Base-by-base conservation (phyloP, 306 rosid species). In the Rosa persica region DNA sequence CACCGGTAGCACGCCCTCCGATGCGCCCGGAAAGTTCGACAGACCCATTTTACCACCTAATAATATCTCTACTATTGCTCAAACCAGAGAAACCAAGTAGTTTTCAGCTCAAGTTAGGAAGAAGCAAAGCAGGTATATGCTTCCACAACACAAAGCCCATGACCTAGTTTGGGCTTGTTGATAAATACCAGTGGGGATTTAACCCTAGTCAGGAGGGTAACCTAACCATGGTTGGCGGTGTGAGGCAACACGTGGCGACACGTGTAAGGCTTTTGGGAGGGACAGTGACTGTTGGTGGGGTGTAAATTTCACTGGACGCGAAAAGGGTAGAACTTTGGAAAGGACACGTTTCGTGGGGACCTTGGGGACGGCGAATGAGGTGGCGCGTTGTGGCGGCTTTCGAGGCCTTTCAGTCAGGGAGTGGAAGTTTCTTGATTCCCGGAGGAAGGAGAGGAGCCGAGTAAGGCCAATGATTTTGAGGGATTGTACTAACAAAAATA, bases 1-100 rank as follows among this genome's bases (percentile, higher is more conserved):
- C 61, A 86, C 78, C 0, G 91, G 93, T 3, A 94, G 52, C 27
- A 92, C 92, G 4, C 92, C 96, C 43, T 89, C 93, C 5, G 84
- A 78, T 44, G 93, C 75, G 74, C 80, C 76, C 0, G 88, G 87
- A n/a, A 89, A 92, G 40, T 83, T 92, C 42, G 94, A 88, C 7
- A 90, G 90, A 49, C 97, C 98, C 98, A 92, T 93, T 66, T 30
- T 30, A 30, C 36, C 36, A 30, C 36, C 36, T 30, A 30, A 30
- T 30, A 30, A 30, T 30, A 30, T 30, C 36, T 30, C 34, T 30
- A 30, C 34, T 30, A 30, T 30, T 30, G 30, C 64, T 10, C 16
- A 12, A 61, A 36, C 9, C 3, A 34, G 11, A 6, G 10, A 36
- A 34, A 15, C 65, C 4, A 12, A 60, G 67, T 23, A 30, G 9